Conservation (phyloP, 371 early-diverging fungal genomes). For the Batrachochytrium dendrobatidis region DNA sequence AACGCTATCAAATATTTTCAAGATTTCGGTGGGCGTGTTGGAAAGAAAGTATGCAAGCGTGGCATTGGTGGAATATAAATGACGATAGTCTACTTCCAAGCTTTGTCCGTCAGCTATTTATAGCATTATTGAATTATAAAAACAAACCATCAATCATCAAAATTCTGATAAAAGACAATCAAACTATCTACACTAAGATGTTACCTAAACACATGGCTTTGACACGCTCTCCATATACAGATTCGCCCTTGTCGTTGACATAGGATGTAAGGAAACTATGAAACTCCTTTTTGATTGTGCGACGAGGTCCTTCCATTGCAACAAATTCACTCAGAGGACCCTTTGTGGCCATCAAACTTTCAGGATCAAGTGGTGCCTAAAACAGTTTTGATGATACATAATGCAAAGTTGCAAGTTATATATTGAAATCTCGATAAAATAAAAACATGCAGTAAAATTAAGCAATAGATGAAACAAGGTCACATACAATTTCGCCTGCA, state of each 20-base stretch:
- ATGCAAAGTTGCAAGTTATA: too few species aligned
- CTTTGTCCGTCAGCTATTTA: conserved; percentile 70
- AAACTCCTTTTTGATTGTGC: conserved; percentile 79
- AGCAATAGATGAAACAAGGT: neutral
- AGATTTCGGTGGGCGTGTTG: conserved; percentile 79
- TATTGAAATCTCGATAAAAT: neutral
- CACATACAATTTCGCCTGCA: conserved; percentile 42
- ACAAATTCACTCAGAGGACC: conserved; percentile 77
- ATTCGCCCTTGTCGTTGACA: conserved; percentile 74
- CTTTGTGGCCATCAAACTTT: conserved; percentile 45
- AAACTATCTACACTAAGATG: conserved; percentile 10
- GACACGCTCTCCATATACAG: conserved; percentile 90
- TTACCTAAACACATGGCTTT: conserved; percentile 78
- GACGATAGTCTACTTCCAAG: conserved; percentile 81
- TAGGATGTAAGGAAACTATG: conserved; percentile 79
- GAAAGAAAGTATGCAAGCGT: conserved; percentile 80
- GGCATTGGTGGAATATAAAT: conserved; percentile 66
- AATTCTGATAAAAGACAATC: neutral
- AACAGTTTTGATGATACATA: neutral
- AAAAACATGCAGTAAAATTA: neutral
- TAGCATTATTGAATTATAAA: neutral
- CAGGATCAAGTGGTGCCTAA: conserved; percentile 5
- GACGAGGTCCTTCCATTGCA: conserved; percentile 64
- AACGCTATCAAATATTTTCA: conserved; percentile 89
- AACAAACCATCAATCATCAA: neutral